Evolutionary conservation across 129 eudicot genomes (phyloP), one percentile per base, ranked within the genome.

Genomic region (Arctium minus): DNA sequence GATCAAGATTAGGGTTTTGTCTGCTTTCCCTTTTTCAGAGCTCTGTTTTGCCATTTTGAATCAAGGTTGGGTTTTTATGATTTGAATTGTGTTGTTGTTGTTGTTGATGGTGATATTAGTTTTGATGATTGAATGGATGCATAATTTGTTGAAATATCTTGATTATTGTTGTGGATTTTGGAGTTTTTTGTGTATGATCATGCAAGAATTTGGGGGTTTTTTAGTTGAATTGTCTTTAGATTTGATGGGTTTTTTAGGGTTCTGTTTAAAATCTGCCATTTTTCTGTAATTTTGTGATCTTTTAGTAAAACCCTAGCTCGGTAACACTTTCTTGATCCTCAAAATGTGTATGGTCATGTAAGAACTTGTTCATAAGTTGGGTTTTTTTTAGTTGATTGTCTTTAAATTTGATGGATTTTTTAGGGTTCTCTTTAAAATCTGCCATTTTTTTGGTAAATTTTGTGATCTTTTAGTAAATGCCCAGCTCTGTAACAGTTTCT

Each of bases 1-100:
- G 87, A 78, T 64, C 80, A 73, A 73, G 71, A 84, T 73, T 79
- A 79, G 80, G 80, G 87, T 73, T 73, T 65, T 82, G 76, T 76
- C 77, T 68, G 77, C 50, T 80, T 60, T 56, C 27, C 29, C 29
- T 17, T 17, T 53, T 60, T 5, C 12, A 60, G 68, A 60, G 39
- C 78, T 82, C 60, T 84, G 83, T 56, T 72, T 84, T 37, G 73
- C 60, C 31, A 12, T 64, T 50, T 37, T 35, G 17, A 79, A 44
- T 84, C 22, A n/a, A 84, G 81, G 87, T 79, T 73, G 74, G 76
- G 32, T 67, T 81, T 62, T 11, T 72, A 56, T 81, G 60, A 15
- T 56, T 56, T 56, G 27, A 17, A 56, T 56, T 56, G 27, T 56
- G 65, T 46, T 27, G 8, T 56, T 56, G 65, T 46, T 27, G 8